Evolutionary conservation across 1,284 basidiomycete species (phyloP), one percentile per base, ranked within the genome.

Genomic region (Leccinum pachyderme): DNA sequence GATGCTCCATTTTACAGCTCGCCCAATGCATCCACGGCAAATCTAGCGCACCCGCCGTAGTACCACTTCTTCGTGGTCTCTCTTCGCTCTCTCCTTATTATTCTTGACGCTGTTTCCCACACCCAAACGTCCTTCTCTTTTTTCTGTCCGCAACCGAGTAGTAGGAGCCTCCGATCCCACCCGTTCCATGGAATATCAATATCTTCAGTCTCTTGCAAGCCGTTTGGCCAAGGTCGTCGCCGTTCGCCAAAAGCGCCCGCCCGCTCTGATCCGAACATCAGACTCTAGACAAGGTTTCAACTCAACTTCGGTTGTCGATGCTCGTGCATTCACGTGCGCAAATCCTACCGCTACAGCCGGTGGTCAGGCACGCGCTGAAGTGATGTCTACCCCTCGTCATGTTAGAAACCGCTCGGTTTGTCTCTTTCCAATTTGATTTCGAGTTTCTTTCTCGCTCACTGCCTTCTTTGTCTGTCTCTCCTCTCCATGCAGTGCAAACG

Each of bases 131-230:
- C 37, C 37, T 39, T 39, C 22, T 18, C 37, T 39, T 39, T 11
- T 37, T 39, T 11, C 37, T 22, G 18, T 18, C 37, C 9, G 37
- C 37, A 39, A 39, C 37, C 37, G 37, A 39, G 37, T 7, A 13
- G 2, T 32, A 39, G 37, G 35, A 37, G 35, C 35, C 51, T 37
- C 4, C 45, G 53, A 39, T 49, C 28, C 2, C 43, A 28, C 27
- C 8, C 5, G n/a, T 27, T 5, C n/a, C 50, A 64, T 68, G 63
- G 59, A 68, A 11, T 68, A 66, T 18, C 66, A 68, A 11, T 68
- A 66, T 18, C 66, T 68, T 25, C 62, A 64, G 5, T 55, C 55
- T 11, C 54, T 68, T 15, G 24, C 64, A 0, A 47, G 49, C 12
- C n/a, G 31, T 49, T 59, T 66, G 18, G 53, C 63, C 50, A 65